Evolutionary conservation across 495 filamentous ascomycete genomes (phyloP).

Genomic region (Aspergillus wentii): DNA sequence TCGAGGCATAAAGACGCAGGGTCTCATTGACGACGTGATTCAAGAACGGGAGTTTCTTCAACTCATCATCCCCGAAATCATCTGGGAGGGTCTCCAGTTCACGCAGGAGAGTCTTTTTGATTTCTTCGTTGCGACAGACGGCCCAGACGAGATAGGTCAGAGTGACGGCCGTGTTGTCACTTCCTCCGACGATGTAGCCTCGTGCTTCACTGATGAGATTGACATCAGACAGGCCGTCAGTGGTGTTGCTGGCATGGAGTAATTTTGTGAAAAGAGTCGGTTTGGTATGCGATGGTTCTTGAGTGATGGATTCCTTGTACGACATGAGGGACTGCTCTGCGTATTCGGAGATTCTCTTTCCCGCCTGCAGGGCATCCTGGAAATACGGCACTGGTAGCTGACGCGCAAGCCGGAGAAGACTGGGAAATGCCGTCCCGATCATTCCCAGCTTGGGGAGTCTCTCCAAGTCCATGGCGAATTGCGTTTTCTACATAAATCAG

Average conservation of each 20-base stretch:
- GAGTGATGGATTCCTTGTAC: constrained; percentile 24
- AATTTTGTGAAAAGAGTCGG: constrained; percentile 32
- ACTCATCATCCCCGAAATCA: constrained; percentile 12
- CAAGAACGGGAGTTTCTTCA: constrained; percentile 29
- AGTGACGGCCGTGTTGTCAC: constrained; percentile 29
- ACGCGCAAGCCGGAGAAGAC: constrained; percentile 3
- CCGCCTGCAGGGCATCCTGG: not conserved
- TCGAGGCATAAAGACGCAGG: constrained; percentile 38
- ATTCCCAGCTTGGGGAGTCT: constrained; percentile 4
- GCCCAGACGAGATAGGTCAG: constrained; percentile 29
- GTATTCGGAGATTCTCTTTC: constrained; percentile 16
- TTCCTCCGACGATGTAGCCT: constrained; percentile 36
- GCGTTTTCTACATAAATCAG: constrained; percentile 10
- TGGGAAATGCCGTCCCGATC: constrained; percentile 16
- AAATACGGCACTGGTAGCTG: constrained; percentile 1
- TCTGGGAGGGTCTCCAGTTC: constrained; percentile 14
- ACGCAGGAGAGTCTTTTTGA: constrained; percentile 5
- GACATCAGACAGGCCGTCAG: constrained; percentile 14
- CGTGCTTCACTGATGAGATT: constrained; percentile 27
- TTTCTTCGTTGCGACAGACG: constrained; percentile 11
- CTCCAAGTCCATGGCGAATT: constrained; percentile 20
- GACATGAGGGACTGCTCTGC: constrained; percentile 20
- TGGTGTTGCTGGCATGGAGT: constrained; percentile 14
- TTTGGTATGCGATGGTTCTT: constrained; percentile 18
- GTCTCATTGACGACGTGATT: constrained; percentile 46